A percentile compares a stretch with the other conserved stretches of the same genome.
phyloP scores from a whole-genome alignment of 163 green algal species.

The Scenedesmus sp. region DNA sequence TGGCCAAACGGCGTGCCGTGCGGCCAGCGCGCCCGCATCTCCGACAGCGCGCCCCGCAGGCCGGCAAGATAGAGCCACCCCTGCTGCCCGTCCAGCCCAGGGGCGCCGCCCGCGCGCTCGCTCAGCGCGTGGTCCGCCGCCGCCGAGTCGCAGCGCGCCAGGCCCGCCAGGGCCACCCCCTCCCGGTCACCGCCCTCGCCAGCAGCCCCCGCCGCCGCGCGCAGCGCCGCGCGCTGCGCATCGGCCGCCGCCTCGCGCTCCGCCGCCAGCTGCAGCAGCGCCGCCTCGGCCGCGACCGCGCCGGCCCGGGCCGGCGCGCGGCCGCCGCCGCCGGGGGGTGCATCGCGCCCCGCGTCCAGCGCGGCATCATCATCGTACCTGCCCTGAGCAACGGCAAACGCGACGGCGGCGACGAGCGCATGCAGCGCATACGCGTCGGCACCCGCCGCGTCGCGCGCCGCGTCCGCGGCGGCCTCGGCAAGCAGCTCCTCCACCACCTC shows the following conservation, averaged over 20 bases:
- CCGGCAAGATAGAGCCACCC: conserved; percentile 26
- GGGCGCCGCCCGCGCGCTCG: too few relatives aligned
- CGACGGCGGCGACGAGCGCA: conserved; percentile 60
- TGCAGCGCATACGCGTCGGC: conserved; percentile 53
- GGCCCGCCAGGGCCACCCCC: neutral
- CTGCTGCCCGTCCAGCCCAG: too few relatives aligned
- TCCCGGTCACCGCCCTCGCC: neutral
- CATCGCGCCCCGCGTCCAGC: conserved; percentile 34
- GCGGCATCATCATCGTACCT: too few relatives aligned
- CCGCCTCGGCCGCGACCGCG: conserved; percentile 3
- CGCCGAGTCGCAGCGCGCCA: too few relatives aligned
- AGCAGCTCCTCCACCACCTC: conserved; percentile 64
- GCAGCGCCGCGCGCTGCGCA: neutral
- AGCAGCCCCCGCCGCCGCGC: neutral
- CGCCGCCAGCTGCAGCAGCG: conserved; percentile 26
- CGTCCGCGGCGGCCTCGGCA: conserved; percentile 48
- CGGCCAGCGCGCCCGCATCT: conserved; percentile 52
- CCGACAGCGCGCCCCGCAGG: conserved; percentile 43
- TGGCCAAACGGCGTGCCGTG: conserved; percentile 58
- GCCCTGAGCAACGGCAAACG: conserved; percentile 52
- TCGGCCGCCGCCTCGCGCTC: conserved; percentile 6
- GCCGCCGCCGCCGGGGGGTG: too few relatives aligned
- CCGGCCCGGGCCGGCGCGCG: too few relatives aligned
- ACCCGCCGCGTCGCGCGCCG: conserved; percentile 27
- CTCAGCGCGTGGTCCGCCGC: too few relatives aligned